These are phyloP conservation scores for Venturia oleaginea DNA, from an alignment of 2,329 filamentous ascomycete genomes.

Conservation along the genomic window DNA sequence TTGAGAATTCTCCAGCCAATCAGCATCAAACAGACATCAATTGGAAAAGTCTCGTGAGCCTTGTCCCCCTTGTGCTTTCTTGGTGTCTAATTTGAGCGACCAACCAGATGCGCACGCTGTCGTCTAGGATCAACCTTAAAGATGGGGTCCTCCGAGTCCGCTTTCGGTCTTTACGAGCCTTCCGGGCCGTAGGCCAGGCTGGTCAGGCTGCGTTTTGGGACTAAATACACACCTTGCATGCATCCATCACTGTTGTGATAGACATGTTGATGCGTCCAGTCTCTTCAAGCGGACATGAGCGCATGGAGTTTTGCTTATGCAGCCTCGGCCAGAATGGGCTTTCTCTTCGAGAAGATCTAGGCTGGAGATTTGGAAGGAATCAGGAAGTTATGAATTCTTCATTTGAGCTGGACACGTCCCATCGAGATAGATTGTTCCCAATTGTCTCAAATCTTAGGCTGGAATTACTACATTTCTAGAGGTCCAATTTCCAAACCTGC, in stretches of 20 bases:
- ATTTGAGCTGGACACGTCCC: not conserved
- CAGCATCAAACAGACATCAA: not conserved
- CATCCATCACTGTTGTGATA: not conserved
- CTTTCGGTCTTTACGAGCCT: not conserved
- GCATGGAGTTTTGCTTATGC: not conserved
- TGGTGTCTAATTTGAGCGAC: not conserved
- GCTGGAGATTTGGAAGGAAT: not conserved
- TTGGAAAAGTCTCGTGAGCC: not conserved
- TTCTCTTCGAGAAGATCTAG: not conserved
- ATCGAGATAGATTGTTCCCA: too few relatives aligned
- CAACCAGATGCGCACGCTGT: not conserved
- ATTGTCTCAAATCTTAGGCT: too few relatives aligned
- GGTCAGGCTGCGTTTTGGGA: conserved; percentile 3
- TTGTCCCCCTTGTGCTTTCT: not conserved
- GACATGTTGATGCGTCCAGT: not conserved
- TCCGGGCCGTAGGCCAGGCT: not conserved
- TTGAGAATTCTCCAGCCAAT: not conserved
- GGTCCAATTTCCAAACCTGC: too few relatives aligned
- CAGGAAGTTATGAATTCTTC: not conserved
- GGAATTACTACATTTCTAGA: too few relatives aligned
- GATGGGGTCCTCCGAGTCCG: not conserved
- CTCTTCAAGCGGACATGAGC: not conserved
- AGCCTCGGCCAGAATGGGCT: not conserved
- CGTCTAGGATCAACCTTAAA: not conserved
- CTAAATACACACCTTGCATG: not conserved